These are phyloP conservation scores for Debaryomyces robertsiae DNA, from an alignment of 1,139 yeast species.

Conservation along the genomic window DNA sequence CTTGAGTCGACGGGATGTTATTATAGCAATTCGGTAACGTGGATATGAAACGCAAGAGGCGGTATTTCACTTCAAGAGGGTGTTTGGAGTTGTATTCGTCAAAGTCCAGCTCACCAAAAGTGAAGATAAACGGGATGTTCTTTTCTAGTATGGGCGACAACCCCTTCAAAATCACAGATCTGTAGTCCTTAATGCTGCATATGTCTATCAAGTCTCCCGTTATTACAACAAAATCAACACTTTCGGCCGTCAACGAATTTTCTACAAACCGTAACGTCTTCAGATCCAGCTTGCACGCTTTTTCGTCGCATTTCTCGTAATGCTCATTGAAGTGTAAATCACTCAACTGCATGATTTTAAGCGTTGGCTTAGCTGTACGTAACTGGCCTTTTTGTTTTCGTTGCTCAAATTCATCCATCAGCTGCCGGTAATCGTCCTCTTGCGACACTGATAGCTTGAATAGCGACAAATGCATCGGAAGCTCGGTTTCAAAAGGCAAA, in stretches of 20 bases:
- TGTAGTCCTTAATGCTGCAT: constrained; percentile 27
- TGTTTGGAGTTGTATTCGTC: constrained; percentile 13
- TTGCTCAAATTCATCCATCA: constrained; percentile 6
- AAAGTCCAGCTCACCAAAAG: constrained; percentile 42
- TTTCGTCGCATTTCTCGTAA: constrained; percentile 25
- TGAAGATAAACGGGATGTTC: constrained; percentile 37
- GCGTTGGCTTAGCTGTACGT: constrained; percentile 16
- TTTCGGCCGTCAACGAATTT: constrained; percentile 29
- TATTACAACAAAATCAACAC: constrained; percentile 40
- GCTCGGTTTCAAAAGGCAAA: constrained; percentile 16
- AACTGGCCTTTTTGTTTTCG: constrained; percentile 10
- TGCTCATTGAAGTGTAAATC: constrained; percentile 45
- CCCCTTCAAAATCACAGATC: constrained; percentile 39
- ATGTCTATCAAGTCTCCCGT: constrained; percentile 45
- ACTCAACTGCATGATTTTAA: constrained; percentile 41
- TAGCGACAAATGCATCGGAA: constrained; percentile 21
- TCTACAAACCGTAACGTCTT: constrained; percentile 34
- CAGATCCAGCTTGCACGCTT: constrained; percentile 31
- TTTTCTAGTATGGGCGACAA: constrained; percentile 36
- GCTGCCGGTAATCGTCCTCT: constrained; percentile 8
- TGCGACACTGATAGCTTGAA: constrained; percentile 11
- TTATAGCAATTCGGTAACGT: constrained; percentile 45
- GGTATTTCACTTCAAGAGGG: constrained; percentile 15
- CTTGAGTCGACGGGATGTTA: constrained; percentile 15
- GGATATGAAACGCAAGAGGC: constrained; percentile 25